Evolutionary conservation across 306 rosid species (phyloP).

Genomic region (Mucuna pruriens): DNA sequence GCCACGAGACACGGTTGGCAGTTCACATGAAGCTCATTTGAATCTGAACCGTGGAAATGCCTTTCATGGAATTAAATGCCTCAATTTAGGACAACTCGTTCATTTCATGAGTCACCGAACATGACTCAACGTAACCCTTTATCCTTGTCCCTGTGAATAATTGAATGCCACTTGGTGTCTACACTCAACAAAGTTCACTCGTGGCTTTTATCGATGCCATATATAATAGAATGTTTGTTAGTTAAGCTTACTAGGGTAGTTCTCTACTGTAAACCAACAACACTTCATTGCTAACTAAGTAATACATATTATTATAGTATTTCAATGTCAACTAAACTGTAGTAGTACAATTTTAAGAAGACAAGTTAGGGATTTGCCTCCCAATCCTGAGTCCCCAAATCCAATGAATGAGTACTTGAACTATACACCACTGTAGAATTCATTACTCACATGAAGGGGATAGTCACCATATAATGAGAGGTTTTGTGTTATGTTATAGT

Average conservation of each 20-base stretch:
- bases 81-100: neutral
- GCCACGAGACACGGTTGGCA: slow-evolving; percentile 39
- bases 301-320: neutral
- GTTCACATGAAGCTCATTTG: slow-evolving; percentile 24
- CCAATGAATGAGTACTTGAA: neutral
- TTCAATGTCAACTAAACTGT: neutral
- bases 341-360: neutral
- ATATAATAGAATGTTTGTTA: slow-evolving; percentile 19
- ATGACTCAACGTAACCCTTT: neutral
- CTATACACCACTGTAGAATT: neutral
- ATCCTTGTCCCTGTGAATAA: slow-evolving; percentile 1
- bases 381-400: neutral
- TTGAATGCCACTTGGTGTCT: neutral
- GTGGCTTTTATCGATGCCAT: neutral
- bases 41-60: slow-evolving; percentile 36
- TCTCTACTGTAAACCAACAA: neutral
- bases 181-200: neutral
- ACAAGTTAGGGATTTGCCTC: neutral
- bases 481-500: neutral
- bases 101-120: slow-evolving; percentile 2
- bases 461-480: neutral
- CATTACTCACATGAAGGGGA: neutral
- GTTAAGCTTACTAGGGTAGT: neutral
- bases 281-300: neutral
- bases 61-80: slow-evolving; percentile 29